Evolutionary conservation across 331 rosid species (phyloP), one percentile per base, ranked within the genome.

Genomic region (Pyrus hybrid): DNA sequence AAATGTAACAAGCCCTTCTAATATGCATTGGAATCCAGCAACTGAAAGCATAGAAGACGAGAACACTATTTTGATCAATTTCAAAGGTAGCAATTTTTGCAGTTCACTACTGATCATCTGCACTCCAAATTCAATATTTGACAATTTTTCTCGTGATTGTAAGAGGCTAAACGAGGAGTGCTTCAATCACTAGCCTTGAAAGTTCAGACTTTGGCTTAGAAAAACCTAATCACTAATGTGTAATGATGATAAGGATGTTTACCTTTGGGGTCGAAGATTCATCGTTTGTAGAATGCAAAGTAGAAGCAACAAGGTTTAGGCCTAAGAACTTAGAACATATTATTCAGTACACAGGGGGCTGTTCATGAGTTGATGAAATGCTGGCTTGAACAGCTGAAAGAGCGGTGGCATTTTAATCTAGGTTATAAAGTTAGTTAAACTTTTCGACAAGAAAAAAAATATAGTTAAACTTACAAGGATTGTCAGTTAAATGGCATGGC

Each of bases 401-500:
- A 63, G 67, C 51, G 5, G 5, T 10, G 26, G 30, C 71, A 69
- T 64, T 37, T 56, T 4, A 8, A 57, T 28, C 64, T 23, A 63
- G 33, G 14, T 60, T 23, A 57, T 13, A 17, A 37, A 64, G 68
- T 61, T n/a, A 25, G 63, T 41, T 64, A 21, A n/a, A n/a, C n/a
- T n/a, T n/a, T n/a, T n/a, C n/a, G n/a, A n/a, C n/a, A n/a, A n/a
- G n/a, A n/a, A n/a, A n/a, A n/a, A n/a, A n/a, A n/a, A n/a, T n/a
- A n/a, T n/a, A n/a, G n/a, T n/a, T n/a, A 37, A 56, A 81, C 75
- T 81, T 54, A 63, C 65, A 75, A 16, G 75, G 32, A 53, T 9
- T 43, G 62, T 47, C 62, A 54, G 49, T 68, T 72, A 71, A 49
- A 66, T 66, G 35, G 12, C 67, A 6, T 28, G 29, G 41, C 13